These are phyloP conservation scores for Phylloporus scabripes DNA, from an alignment of 768 basidiomycete genomes.

Conservation along the genomic window DNA sequence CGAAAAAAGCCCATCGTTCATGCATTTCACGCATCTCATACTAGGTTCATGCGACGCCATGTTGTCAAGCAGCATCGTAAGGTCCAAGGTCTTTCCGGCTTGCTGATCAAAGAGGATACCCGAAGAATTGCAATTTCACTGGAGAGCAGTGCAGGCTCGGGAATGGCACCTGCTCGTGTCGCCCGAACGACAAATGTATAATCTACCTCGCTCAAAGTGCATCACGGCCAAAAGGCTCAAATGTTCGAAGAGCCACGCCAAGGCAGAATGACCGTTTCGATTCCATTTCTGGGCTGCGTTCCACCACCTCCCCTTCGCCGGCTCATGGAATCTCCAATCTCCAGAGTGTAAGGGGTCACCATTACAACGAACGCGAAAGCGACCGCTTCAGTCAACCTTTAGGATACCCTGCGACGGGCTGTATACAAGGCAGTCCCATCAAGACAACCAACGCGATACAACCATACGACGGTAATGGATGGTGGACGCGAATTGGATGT, in stretches of 20 bases:
- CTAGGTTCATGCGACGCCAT: neutral
- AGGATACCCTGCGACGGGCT: too few species aligned
- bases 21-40: neutral
- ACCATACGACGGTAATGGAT: too few species aligned
- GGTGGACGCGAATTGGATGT: too few species aligned
- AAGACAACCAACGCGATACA: too few species aligned
- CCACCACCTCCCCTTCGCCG: neutral
- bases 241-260: neutral
- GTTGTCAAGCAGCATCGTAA: neutral
- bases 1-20: slow-evolving; percentile 10
- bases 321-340: neutral
- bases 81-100: neutral
- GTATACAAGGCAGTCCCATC: too few species aligned
- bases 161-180: too few species aligned
- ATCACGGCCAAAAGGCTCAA: neutral
- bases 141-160: too few species aligned
- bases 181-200: too few species aligned
- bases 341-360: too few species aligned
- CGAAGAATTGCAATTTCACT: too few species aligned
- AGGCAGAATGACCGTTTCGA: neutral
- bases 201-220: neutral
- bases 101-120: neutral
- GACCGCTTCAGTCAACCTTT: too few species aligned
- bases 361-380: too few species aligned
- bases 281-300: neutral